phyloP scores from a whole-genome alignment of 805 yeast genomes.

The Candida railenensis region DNA sequence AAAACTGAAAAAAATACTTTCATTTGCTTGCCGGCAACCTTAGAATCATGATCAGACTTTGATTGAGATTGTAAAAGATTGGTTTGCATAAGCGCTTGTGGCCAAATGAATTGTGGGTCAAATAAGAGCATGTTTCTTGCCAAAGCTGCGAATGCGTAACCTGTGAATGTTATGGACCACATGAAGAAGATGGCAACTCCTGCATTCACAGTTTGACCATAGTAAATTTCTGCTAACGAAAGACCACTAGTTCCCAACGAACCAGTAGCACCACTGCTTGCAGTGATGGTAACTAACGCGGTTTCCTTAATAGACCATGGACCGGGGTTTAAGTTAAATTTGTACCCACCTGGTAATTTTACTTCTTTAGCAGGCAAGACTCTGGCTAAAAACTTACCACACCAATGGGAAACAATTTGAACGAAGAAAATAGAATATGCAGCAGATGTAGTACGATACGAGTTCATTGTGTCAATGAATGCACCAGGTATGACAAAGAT shows the following conservation, averaged over 20 bases:
- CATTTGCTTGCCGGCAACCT: conserved; percentile 28
- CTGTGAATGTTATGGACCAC: conserved; percentile 53
- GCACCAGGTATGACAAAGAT: conserved; percentile 42
- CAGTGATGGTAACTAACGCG: conserved; percentile 50
- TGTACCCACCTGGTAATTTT: conserved; percentile 14
- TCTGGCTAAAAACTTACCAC: conserved; percentile 45
- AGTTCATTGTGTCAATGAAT: conserved; percentile 40
- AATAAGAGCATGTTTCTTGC: conserved; percentile 45
- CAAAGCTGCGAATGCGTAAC: conserved; percentile 53
- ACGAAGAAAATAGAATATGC: conserved; percentile 53
- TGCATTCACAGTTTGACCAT: conserved; percentile 34
- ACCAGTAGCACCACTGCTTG: conserved; percentile 53
- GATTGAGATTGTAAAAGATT: conserved; percentile 37
- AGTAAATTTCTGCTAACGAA: conserved; percentile 46
- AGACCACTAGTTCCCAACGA: conserved; percentile 48
- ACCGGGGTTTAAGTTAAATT: conserved; percentile 47
- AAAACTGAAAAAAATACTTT: conserved; percentile 36
- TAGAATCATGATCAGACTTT: conserved; percentile 15
- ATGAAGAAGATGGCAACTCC: conserved; percentile 42
- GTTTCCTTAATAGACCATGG: conserved; percentile 59
- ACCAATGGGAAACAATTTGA: conserved; percentile 48
- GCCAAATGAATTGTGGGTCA: conserved; percentile 52
- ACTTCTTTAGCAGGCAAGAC: conserved; percentile 34
- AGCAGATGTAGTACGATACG: conserved; percentile 46
- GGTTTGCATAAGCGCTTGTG: conserved; percentile 53